Percentiles rank a stretch among this genome's conserved stretches.
These are phyloP conservation scores for Hanseniaspora lachancei DNA, from an alignment of 805 yeast species.

Conservation along the genomic window DNA sequence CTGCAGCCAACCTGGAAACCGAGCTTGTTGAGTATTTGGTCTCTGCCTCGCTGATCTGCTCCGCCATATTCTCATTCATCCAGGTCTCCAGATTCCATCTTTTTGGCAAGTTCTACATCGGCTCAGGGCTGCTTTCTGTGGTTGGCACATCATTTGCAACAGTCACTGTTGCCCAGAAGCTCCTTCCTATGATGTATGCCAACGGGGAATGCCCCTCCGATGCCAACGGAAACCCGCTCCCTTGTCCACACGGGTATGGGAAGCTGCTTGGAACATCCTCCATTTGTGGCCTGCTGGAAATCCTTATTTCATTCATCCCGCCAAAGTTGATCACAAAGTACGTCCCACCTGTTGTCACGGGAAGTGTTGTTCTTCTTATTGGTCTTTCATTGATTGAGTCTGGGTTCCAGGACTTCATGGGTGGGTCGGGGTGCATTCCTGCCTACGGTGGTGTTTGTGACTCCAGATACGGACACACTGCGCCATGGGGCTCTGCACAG, in stretches of 20 bases:
- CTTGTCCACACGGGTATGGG: constrained; percentile 90
- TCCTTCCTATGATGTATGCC: constrained; percentile 68
- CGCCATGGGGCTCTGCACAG: constrained; percentile 69
- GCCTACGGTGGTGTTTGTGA: constrained; percentile 39
- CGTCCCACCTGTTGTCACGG: constrained; percentile 85
- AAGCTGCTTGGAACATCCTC: constrained; percentile 71
- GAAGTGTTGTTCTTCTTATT: constrained; percentile 79
- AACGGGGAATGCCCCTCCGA: constrained; percentile 54
- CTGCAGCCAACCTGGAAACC: constrained; percentile 44
- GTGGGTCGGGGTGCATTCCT: constrained; percentile 65
- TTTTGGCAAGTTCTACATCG: constrained; percentile 61
- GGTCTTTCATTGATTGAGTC: constrained; percentile 57
- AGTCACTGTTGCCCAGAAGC: constrained; percentile 61
- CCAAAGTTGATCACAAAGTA: constrained; percentile 52
- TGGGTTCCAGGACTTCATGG: constrained; percentile 77
- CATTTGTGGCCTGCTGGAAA: constrained; percentile 62
- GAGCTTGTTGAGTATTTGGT: constrained; percentile 47
- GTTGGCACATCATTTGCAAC: constrained; percentile 89
- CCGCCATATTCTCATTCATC: constrained; percentile 55
- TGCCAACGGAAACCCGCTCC: constrained; percentile 43
- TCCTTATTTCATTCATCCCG: constrained; percentile 64
- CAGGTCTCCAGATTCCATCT: constrained; percentile 76
- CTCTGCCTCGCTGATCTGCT: constrained; percentile 58
- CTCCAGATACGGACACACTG: constrained; percentile 25
- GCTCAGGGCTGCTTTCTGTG: constrained; percentile 80